Evolutionary conservation across 1,284 basidiomycete species (phyloP).

Genomic region (Sphaerobolus stellatus): DNA sequence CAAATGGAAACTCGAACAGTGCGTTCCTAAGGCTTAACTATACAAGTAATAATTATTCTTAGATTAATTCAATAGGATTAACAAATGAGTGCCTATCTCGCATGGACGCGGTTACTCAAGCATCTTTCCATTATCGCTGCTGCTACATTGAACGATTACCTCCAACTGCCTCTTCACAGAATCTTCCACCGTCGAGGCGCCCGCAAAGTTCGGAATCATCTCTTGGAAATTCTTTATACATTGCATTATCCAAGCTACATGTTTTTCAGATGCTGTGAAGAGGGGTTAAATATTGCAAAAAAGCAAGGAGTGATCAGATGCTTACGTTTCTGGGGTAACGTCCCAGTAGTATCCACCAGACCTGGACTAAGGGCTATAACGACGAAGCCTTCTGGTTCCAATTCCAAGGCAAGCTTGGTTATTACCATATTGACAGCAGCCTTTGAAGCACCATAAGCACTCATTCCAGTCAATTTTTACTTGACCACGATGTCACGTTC

Average conservation of each 20-base stretch:
- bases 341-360: conserved; percentile 30
- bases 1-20: too few relatives aligned
- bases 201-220: neutral
- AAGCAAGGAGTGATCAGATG: neutral
- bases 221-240: neutral
- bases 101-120: too few relatives aligned
- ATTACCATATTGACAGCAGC: conserved; percentile 39
- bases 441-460: conserved; percentile 37
- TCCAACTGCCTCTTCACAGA: conserved; percentile 1
- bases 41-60: too few relatives aligned
- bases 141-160: neutral
- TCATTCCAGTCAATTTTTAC: conserved; percentile 10
- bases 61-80: too few relatives aligned
- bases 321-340: neutral
- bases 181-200: neutral
- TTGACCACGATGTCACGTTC: conserved; percentile 28
- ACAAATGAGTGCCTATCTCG: too few relatives aligned
- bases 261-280: neutral
- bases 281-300: too few relatives aligned
- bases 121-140: neutral
- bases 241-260: neutral
- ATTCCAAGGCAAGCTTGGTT: conserved; percentile 37
- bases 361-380: conserved; percentile 40
- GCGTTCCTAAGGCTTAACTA: too few relatives aligned
- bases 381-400: conserved; percentile 35